These are phyloP conservation scores for Escovopsis sp. DNA, from an alignment of 2,329 filamentous ascomycete species.

Conservation along the genomic window DNA sequence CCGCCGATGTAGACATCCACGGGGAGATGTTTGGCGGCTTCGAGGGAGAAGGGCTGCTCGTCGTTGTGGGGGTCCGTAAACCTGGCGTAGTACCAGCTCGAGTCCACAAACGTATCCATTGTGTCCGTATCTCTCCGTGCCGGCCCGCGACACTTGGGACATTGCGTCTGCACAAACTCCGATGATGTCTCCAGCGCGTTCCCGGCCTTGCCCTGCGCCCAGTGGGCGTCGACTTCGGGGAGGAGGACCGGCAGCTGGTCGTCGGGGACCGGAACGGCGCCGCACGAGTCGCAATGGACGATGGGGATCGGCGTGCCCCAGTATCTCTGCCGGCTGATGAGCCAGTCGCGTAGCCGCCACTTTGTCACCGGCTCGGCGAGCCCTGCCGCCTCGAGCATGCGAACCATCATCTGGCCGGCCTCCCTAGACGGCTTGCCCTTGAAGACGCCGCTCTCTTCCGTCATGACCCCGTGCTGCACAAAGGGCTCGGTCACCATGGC, in stretches of 20 bases:
- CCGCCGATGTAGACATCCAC: slow-evolving; percentile 85
- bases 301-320: slow-evolving; percentile 89
- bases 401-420: slow-evolving; percentile 46
- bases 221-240: slow-evolving; percentile 53
- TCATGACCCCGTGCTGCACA: slow-evolving; percentile 52
- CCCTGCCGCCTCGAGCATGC: slow-evolving; percentile 36
- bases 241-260: slow-evolving; percentile 63
- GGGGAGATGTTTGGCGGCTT: slow-evolving; percentile 45
- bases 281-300: slow-evolving; percentile 64
- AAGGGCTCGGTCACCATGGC: slow-evolving; percentile 38
- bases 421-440: slow-evolving; percentile 47
- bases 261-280: slow-evolving; percentile 62
- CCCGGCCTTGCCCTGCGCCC: slow-evolving; percentile 53
- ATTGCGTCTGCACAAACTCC: slow-evolving; percentile 61
- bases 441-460: slow-evolving; percentile 49
- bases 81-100: slow-evolving; percentile 83
- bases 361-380: slow-evolving; percentile 51
- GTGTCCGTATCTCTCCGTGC: slow-evolving; percentile 81
- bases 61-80: slow-evolving; percentile 59
- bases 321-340: slow-evolving; percentile 83
- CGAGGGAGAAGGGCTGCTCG: slow-evolving; percentile 44
- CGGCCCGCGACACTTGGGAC: slow-evolving; percentile 55
- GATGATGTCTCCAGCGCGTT: slow-evolving; percentile 61
- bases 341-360: slow-evolving; percentile 78
- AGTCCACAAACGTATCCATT: slow-evolving; percentile 94